Evolutionary conservation across 306 rosid species (phyloP).

Genomic region (Corylus americana): DNA sequence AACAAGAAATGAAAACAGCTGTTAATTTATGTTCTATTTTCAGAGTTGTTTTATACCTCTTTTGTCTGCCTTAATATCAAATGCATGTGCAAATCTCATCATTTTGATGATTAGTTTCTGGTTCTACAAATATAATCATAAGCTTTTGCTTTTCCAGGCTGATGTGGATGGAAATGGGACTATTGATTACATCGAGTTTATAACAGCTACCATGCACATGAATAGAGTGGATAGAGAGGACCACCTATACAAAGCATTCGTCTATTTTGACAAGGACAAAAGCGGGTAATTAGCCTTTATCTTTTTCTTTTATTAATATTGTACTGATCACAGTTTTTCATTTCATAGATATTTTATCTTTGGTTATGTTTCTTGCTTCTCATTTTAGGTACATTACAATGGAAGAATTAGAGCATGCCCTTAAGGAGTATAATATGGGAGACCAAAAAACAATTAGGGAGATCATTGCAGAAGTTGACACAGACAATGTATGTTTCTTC

Average conservation of each 20-base stretch:
- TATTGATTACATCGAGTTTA: constrained; percentile 90
- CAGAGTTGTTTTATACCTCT: constrained; percentile 20
- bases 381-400: constrained; percentile 67
- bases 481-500: constrained; percentile 62
- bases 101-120: constrained; percentile 16
- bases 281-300: constrained; percentile 66
- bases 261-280: constrained; percentile 83
- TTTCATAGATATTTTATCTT: constrained; percentile 1
- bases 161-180: constrained; percentile 96
- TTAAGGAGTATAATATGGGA: constrained; percentile 88
- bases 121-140: constrained; percentile 8
- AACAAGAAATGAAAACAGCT: neutral
- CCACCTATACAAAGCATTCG: constrained; percentile 86
- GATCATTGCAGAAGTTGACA: constrained; percentile 93
- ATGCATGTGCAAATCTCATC: constrained; percentile 14
- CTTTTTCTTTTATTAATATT: neutral
- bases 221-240: constrained; percentile 96
- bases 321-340: neutral
- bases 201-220: constrained; percentile 95
- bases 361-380: constrained; percentile 23
- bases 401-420: constrained; percentile 89
- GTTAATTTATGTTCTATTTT: neutral
- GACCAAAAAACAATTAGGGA: constrained; percentile 91
- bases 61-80: neutral
- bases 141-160: constrained; percentile 60